Percentiles rank a stretch among this genome's conserved stretches.
phyloP scores from a whole-genome alignment of 2,329 filamentous ascomycete genomes.

The Phialophora macrospora region DNA sequence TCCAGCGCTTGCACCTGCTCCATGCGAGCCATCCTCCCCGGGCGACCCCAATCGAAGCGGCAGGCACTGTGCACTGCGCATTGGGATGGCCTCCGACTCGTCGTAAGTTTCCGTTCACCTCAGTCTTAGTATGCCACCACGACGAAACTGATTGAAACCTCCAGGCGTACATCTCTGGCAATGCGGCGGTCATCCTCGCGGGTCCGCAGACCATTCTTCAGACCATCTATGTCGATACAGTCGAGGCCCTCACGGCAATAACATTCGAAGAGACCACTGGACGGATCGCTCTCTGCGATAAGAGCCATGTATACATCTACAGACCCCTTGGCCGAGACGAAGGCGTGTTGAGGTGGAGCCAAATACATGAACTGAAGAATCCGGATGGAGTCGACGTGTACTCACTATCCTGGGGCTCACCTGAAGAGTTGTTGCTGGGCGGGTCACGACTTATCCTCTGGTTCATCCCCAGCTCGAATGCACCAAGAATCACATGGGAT shows the following conservation, averaged over 20 bases:
- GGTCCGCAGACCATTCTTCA: slow-evolving; percentile 77
- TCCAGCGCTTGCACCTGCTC: slow-evolving; percentile 46
- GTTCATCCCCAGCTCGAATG: slow-evolving; percentile 51
- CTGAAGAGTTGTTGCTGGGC: slow-evolving; percentile 82
- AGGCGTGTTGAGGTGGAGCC: slow-evolving; percentile 62
- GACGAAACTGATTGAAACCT: slow-evolving; percentile 14
- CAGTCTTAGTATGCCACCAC: slow-evolving; percentile 6
- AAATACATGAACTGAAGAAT: slow-evolving; percentile 43
- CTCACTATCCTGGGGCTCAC: slow-evolving; percentile 82
- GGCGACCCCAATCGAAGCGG: slow-evolving; percentile 75
- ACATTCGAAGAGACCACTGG: slow-evolving; percentile 80
- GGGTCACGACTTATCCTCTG: slow-evolving; percentile 73
- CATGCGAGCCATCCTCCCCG: slow-evolving; percentile 80
- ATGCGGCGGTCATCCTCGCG: slow-evolving; percentile 81
- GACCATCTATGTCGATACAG: slow-evolving; percentile 84
- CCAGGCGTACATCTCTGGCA: slow-evolving; percentile 87
- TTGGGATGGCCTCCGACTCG: slow-evolving; percentile 74
- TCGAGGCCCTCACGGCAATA: slow-evolving; percentile 71
- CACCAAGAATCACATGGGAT: slow-evolving; percentile 67
- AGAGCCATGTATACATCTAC: slow-evolving; percentile 73
- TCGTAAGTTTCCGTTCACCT: slow-evolving; percentile 59
- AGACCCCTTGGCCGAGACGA: slow-evolving; percentile 73
- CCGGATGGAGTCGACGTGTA: slow-evolving; percentile 51
- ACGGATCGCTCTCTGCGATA: slow-evolving; percentile 79
- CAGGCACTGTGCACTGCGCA: slow-evolving; percentile 75